Evolutionary conservation across 2,329 filamentous ascomycete species (phyloP), one percentile per base, ranked within the genome.

Genomic region (Fonsecaea multimorphosa): DNA sequence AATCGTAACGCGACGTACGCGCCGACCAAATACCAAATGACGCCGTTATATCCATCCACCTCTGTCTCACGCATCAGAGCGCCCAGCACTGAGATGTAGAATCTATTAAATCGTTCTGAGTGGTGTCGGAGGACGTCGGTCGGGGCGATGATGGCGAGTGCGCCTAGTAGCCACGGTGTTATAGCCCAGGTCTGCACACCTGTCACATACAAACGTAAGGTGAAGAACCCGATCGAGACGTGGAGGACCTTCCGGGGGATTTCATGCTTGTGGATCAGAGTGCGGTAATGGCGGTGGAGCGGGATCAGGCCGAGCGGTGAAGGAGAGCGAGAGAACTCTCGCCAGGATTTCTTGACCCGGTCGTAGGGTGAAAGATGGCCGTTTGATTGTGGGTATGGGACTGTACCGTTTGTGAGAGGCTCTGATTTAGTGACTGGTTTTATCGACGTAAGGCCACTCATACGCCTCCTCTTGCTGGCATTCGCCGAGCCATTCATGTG

Each of bases 1-100:
- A 92, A 92, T 71, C 87, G 87, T 71, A 98, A 86, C 16, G 94
- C 92, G 34, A 89, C 84, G 88, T 93, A 97, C 31, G 93, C 89
- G 63, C 95, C 95, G 7, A 97, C 86, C 9, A 99, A 87, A 79
- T 98, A 99, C 83, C 91, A 97, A 71, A 99, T 96, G 72, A 98
- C 94, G 59, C 95, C 95, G 76, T 99, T 99, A 84, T 92, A 99
- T 58, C 93, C 92, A 55, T 89, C 85, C 72, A 94, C 96, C 80
- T 99, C 95, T 70, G 91, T 95, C 81, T 99, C 95, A 61, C 95
- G 91, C 95, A 99, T 99, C 72, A 99, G 84, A 0, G 93, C 92
- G 54, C 95, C 95, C 14, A 98, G 81, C 40, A 87, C 85, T 63
- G 86, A 87, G 73, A 98, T 94, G 78, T 98, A 99, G 63, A 97